Conservation (phyloP, 352 stramenopile species). For the Globisporangium alternatum region DNA sequence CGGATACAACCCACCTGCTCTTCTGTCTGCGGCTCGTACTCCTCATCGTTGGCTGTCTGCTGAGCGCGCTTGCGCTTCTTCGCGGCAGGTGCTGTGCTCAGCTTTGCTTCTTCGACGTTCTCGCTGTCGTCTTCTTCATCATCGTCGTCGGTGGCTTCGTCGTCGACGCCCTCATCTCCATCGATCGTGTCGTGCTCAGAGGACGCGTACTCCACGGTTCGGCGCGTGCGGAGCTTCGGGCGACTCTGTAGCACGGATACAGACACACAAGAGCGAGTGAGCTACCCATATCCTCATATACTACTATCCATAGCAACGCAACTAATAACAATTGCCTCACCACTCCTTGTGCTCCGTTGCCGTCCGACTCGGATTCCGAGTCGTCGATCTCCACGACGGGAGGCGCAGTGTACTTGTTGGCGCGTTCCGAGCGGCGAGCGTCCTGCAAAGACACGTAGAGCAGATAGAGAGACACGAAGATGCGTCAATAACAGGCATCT, state of each 20-base stretch:
- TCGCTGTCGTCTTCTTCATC: slow-evolving; percentile 24
- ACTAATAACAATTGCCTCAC: slow-evolving; percentile 5
- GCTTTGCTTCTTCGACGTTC: slow-evolving; percentile 23
- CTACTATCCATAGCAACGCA: neutral
- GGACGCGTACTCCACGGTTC: slow-evolving; percentile 10
- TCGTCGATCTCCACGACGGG: slow-evolving; percentile 19
- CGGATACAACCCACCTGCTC: slow-evolving; percentile 9
- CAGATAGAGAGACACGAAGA: neutral
- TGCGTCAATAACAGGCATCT: neutral
- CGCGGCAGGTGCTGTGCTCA: slow-evolving; percentile 23
- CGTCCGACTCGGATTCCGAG: slow-evolving; percentile 21
- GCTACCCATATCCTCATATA: neutral
- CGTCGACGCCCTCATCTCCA: slow-evolving; percentile 29
- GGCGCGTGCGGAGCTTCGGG: slow-evolving; percentile 27
- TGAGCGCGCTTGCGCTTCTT: slow-evolving; percentile 32
- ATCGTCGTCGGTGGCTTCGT: slow-evolving; percentile 26
- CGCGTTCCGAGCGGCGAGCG: slow-evolving; percentile 6
- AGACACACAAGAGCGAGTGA: neutral
- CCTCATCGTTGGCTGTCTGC: slow-evolving; percentile 13
- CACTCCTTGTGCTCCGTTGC: neutral
- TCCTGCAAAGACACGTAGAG: neutral
- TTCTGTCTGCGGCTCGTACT: slow-evolving; percentile 17
- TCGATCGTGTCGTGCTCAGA: slow-evolving; percentile 34
- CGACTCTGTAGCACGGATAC: slow-evolving; percentile 16
- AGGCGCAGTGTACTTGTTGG: slow-evolving; percentile 3